Conservation (phyloP, 768 basidiomycete genomes). For the Naganishia randhawae region DNA sequence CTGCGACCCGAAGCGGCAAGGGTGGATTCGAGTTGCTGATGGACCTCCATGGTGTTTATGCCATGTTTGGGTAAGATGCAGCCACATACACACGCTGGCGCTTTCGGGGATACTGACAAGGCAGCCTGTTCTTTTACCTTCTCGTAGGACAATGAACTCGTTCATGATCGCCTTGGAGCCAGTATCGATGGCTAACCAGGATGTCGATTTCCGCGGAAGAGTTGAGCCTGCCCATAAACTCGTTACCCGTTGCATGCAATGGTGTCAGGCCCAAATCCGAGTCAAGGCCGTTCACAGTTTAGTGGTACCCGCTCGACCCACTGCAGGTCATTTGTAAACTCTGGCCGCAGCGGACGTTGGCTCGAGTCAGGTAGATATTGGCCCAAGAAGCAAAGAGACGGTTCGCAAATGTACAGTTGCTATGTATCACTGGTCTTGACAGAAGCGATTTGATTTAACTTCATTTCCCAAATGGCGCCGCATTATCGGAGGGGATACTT, state of each 20-base stretch:
- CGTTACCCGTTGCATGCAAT: constrained; percentile 21
- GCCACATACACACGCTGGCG: too few species aligned
- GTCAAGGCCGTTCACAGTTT: constrained; percentile 28
- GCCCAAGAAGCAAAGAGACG: too few species aligned
- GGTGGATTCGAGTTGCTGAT: constrained; percentile 27
- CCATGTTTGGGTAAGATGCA: constrained; percentile 22
- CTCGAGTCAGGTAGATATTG: too few species aligned
- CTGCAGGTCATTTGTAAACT: constrained; percentile 17
- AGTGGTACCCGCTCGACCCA: constrained; percentile 22
- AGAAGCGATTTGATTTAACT: too few species aligned
- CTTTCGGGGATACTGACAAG: neutral
- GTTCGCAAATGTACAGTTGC: too few species aligned
- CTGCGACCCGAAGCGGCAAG: constrained; percentile 17
- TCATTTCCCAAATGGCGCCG: too few species aligned
- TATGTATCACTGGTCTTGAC: too few species aligned
- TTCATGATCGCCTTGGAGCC: constrained; percentile 24
- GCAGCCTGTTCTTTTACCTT: neutral
- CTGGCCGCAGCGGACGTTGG: too few species aligned
- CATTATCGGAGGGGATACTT: too few species aligned
- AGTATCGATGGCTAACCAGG: constrained; percentile 22
- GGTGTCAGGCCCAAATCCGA: constrained; percentile 24
- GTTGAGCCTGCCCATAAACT: constrained; percentile 23
- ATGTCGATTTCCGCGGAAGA: constrained; percentile 13
- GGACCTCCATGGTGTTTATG: constrained; percentile 30
- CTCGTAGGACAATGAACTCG: constrained; percentile 18